Base-by-base conservation (phyloP, 495 filamentous ascomycete species). In the Aspergillus bertholletiae region DNA sequence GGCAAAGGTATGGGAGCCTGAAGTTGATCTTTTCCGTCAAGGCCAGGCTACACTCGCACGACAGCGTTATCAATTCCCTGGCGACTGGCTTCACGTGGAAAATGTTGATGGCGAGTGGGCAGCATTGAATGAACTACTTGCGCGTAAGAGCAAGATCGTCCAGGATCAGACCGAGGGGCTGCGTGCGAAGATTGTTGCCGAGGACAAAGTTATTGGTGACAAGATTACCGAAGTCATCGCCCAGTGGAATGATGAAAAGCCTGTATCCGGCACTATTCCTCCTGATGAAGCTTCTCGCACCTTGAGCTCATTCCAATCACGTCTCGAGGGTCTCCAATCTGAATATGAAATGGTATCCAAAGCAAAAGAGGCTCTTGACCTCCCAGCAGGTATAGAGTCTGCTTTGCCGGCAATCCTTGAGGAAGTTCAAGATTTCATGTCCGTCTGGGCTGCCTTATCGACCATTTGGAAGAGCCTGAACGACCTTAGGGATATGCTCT, bases 391-490 rank as follows among this genome's bases (percentile, higher is more conserved):
- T 46, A 73, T 86, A 0, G 89, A 96, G 53, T 89, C 87, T 24
- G 83, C 85, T 9, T 82, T 99, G 18, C 78, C 82, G 7, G 79
- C 85, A 13, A 88, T 97, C 26, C 77, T 97, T 8, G 94, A 99
- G 62, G 94, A 99, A 63, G 94, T 99, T 2, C 94, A 96, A 41
- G 94, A 99, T 68, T 99, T 97, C 76, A 94, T 92, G 75, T 96
- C 93, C 11, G 95, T 99, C 13, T 99, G 94, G 94, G 86, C 90
- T 22, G 90, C 89, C 35, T 72, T 99, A 21, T 90, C 89, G 15
- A 96, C 90, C 5, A 96, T 99, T 55, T 99, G 95, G 95, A 92
- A 90, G 74, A 96, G 89, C 62, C 70, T 99, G 43, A 92, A 96
- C 64, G 94, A 97, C 61, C 86, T 97, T 24, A 84, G 89, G 13